These are phyloP conservation scores for Penicillium sclerotiorum DNA, from an alignment of 2,329 filamentous ascomycete genomes.

Conservation along the genomic window DNA sequence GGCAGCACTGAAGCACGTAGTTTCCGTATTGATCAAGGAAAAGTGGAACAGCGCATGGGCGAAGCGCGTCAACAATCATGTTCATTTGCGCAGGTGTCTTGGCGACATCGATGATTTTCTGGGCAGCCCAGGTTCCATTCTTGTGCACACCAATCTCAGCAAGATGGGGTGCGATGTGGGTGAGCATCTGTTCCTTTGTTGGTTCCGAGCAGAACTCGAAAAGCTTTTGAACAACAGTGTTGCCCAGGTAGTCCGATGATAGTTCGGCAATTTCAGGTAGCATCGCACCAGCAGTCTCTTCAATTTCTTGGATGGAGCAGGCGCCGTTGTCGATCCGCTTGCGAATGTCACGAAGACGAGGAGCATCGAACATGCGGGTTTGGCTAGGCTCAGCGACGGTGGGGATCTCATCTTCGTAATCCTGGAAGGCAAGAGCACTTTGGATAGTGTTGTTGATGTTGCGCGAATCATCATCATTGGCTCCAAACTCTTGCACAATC, in stretches of 20 bases:
- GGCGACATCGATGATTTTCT: constrained; percentile 98
- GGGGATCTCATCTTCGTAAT: constrained; percentile 82
- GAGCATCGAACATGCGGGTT: constrained; percentile 87
- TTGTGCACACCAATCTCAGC: constrained; percentile 98
- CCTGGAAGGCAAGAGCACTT: constrained; percentile 71
- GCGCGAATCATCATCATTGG: constrained; percentile 73
- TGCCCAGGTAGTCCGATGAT: constrained; percentile 93
- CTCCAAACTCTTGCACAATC: constrained; percentile 88
- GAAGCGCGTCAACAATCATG: constrained; percentile 80
- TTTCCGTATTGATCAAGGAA: constrained; percentile 99
- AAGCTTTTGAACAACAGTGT: constrained; percentile 98
- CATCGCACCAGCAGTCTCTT: constrained; percentile 90
- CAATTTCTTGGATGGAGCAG: constrained; percentile 82
- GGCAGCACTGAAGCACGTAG: constrained; percentile 94
- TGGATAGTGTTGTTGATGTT: constrained; percentile 75
- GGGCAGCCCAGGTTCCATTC: constrained; percentile 98
- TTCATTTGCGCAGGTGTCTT: constrained; percentile 81
- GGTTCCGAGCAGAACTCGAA: constrained; percentile 95
- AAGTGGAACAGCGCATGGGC: constrained; percentile 82
- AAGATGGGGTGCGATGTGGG: constrained; percentile 84
- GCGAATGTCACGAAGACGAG: constrained; percentile 89
- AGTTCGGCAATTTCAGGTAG: constrained; percentile 94
- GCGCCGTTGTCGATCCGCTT: constrained; percentile 97
- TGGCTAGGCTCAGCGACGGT: constrained; percentile 84
- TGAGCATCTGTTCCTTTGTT: constrained; percentile 87